Evolutionary conservation across 441 rosid species (phyloP), one percentile per base, ranked within the genome.

Genomic region (Metrosideros polymorpha): DNA sequence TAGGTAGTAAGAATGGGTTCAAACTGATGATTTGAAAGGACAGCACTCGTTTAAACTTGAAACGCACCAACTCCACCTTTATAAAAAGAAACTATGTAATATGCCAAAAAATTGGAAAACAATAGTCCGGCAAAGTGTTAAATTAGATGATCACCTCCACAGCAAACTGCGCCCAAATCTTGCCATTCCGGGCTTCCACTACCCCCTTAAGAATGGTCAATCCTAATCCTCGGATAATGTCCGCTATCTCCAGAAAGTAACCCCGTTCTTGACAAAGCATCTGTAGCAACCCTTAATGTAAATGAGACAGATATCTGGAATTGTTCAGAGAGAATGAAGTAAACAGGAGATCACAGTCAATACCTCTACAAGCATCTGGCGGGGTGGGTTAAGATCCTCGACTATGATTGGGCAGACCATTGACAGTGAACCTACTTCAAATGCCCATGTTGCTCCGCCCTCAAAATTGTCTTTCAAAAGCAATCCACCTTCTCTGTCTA

Each of bases 361-460:
- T 89, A 97, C 99, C 99, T 98, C 98, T 55, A 98, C 96, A 83
- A 94, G 98, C 96, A 96, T 92, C 89, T 94, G 96, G 66, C 98
- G 95, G 84, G 99, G 99, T 52, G 92, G 92, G 87, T 88, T 95
- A 85, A 97, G 89, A 93, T 97, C 99, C 90, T 97, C 99, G 18
- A 97, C 97, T 25, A 96, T 94, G 85, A 97, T 96, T 83, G 99
- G 99, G 85, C 98, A 96, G 55, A 94, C 90, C 93, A 93, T 90
- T 84, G 99, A 92, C 89, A 91, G 94, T 85, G 99, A 95, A 22
- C 98, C 98, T 57, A 97, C 98, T 92, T 97, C 98, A 87, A 92
- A 96, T 66, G 98, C 99, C 99, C 98, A 95, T 75, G 98, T 97
- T 35, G 98, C 98, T 84, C 99, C 99, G 85, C 99, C 98, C 86